A percentile compares a stretch with the other conserved stretches of the same genome.
Conservation (phyloP, 768 basidiomycete genomes). For the Mycena pura region DNA sequence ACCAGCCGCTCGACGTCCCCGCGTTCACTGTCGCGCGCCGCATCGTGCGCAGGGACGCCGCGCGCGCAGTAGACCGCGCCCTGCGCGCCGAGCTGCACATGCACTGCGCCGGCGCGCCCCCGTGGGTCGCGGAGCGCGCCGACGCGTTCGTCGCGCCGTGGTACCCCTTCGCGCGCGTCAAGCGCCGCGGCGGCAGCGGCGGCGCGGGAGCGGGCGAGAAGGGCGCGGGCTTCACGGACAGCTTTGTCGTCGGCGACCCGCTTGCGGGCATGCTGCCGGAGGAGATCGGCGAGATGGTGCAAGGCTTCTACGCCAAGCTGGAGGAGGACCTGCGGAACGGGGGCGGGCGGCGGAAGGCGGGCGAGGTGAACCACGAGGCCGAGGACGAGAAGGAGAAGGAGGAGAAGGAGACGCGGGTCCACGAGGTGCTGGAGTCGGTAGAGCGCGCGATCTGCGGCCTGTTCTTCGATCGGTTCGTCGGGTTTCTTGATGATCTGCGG, state of each 20-base stretch:
- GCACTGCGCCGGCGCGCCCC: slow-evolving; percentile 44
- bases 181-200: slow-evolving; percentile 14
- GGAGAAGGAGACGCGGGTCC: slow-evolving; percentile 54
- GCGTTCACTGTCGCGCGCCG: slow-evolving; percentile 63
- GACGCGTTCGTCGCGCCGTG: slow-evolving; percentile 59
- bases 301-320: slow-evolving; percentile 71
- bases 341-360: slow-evolving; percentile 15
- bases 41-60: slow-evolving; percentile 60
- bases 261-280: slow-evolving; percentile 54
- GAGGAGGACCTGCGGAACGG: slow-evolving; percentile 64
- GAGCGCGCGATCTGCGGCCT: slow-evolving; percentile 74
- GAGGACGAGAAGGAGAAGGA: slow-evolving; percentile 38
- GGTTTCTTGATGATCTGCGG: background rate
- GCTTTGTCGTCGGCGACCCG: slow-evolving; percentile 44
- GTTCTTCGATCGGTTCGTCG: slow-evolving; percentile 83
- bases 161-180: slow-evolving; percentile 55
- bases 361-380: slow-evolving; percentile 40
- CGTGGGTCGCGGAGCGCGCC: slow-evolving; percentile 70
- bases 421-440: slow-evolving; percentile 71
- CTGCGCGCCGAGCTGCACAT: slow-evolving; percentile 64
- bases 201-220: slow-evolving; percentile 38
- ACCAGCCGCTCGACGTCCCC: slow-evolving; percentile 54
- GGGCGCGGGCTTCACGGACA: slow-evolving; percentile 36
- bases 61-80: slow-evolving; percentile 57
- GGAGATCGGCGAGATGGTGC: slow-evolving; percentile 60